Evolutionary conservation across 1,284 basidiomycete genomes (phyloP), one percentile per base, ranked within the genome.

Genomic region (Afroboletus lepidellus): DNA sequence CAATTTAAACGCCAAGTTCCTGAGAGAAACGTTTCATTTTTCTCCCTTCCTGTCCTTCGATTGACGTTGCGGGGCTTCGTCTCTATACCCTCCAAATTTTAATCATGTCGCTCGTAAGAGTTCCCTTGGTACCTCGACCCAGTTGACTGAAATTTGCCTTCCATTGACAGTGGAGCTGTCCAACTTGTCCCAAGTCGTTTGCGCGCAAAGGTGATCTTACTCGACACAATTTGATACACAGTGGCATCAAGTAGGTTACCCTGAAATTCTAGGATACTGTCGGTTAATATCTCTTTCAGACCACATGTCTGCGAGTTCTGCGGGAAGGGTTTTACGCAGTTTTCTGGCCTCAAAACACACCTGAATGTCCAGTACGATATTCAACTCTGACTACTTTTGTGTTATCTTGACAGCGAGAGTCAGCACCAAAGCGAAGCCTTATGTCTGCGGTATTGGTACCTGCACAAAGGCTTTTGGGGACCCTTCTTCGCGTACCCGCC

Each of bases 401-500:
- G 23, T 39, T 5, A 29, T 51, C 29, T 47, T 70, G 46, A 62
- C 16, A 16, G 24, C 38, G 18, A 47, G 38, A 42, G 30, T 25
- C 50, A 87, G 85, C 56, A 78, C 80, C 13, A 70, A 69, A 23
- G 64, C 51, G 5, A 84, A 79, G 62, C 85, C 84, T 5, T 75
- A 72, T 59, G 42, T 41, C 8, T 88, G 86, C 58, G 68, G 68
- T 9, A 68, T 72, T 36, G 59, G 64, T 16, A 65, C 61, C 18
- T 87, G 84, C 59, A 54, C 43, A 8, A 69, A 74, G 27, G 63
- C 68, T 13, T 87, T 87, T 54, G 77, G 78, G 13, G 84, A 87
- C 58, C 84, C 82, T 8, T 86, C 85, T 0, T 86, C 85, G 36
- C 70, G 80, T 54, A 69, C 76, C 25, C 79, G 84, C 6, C 85